phyloP scores from a whole-genome alignment of 768 basidiomycete genomes.

The Roridomyces roridus region DNA sequence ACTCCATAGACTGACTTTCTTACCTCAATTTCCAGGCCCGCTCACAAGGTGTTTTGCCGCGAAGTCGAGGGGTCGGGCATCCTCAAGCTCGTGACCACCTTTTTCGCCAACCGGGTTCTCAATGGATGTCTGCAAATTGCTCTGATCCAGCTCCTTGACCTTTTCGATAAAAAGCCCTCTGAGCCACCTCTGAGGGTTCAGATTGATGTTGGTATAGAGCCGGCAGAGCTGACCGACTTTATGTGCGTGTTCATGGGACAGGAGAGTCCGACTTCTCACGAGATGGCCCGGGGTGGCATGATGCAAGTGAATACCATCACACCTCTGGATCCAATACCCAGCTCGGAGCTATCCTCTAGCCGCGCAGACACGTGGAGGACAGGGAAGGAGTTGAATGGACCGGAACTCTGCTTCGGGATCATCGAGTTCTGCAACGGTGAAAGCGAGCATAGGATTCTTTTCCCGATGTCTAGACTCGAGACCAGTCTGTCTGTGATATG shows the following conservation, averaged over 20 bases:
- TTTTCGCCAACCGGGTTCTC: conserved; percentile 2
- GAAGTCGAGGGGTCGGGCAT: conserved; percentile 4
- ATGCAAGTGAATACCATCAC: conserved; percentile 8
- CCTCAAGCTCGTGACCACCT: neutral
- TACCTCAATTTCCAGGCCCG: neutral
- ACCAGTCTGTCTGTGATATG: too few species aligned
- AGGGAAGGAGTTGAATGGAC: neutral
- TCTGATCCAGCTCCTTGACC: conserved; percentile 5
- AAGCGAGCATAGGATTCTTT: neutral
- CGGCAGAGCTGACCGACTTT: neutral
- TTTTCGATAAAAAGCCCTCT: neutral
- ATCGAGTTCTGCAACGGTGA: conserved; percentile 13
- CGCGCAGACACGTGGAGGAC: neutral
- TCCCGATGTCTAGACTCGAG: too few species aligned
- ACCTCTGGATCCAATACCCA: too few species aligned
- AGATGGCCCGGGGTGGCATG: conserved; percentile 1
- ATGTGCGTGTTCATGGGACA: neutral
- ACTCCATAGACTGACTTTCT: neutral
- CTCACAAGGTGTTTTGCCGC: neutral
- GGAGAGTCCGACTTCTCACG: neutral
- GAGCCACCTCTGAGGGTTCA: conserved; percentile 13
- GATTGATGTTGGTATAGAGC: conserved; percentile 15
- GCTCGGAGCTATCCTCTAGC: neutral
- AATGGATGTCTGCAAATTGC: neutral
- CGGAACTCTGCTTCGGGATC: neutral